A percentile compares a stretch with the other conserved stretches of the same genome.
phyloP scores from a whole-genome alignment of 2,329 filamentous ascomycete genomes.

The Remersonia thermophila region DNA sequence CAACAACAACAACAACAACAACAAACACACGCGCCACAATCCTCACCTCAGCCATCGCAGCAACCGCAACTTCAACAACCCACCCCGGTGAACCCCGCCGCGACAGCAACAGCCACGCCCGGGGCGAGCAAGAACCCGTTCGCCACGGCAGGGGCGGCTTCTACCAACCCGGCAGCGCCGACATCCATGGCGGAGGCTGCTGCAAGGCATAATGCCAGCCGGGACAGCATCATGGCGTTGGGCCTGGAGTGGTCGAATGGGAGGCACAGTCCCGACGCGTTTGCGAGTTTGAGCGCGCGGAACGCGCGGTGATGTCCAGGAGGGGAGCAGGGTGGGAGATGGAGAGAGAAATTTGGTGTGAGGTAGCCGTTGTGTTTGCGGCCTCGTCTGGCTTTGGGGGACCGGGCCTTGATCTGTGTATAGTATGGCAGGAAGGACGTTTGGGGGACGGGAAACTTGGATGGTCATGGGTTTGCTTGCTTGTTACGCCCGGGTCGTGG shows the following conservation, averaged over 20 bases:
- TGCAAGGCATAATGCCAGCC: conserved; percentile 39
- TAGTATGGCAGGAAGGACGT: no score
- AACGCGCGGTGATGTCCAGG: conserved; percentile 28
- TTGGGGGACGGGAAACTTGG: no score
- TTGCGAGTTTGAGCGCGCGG: conserved; percentile 59
- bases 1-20: no score
- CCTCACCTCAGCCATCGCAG: conserved; percentile 14
- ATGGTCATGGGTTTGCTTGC: no score
- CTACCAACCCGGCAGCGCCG: no score
- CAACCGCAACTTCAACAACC: conserved; percentile 11
- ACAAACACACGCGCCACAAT: no score
- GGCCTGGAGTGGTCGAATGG: conserved; percentile 56
- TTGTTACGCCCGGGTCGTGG: no score
- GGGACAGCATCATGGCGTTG: conserved; percentile 60
- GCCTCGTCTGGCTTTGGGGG: no score
- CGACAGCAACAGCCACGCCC: no score
- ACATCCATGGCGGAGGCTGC: conserved; percentile 17
- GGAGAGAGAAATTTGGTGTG: no score
- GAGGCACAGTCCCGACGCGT: conserved; percentile 67
- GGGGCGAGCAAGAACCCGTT: conserved; percentile 49
- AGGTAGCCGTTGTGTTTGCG: no score
- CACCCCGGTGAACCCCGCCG: conserved; percentile 18
- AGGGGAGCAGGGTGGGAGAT: background rate
- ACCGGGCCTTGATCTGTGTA: no score
- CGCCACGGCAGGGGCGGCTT: conserved; percentile 27